A percentile compares a stretch with the other conserved stretches of the same genome.
These are phyloP conservation scores for Stipa capillata DNA, from an alignment of 176 grass and related monocot genomes.

Conservation along the genomic window DNA sequence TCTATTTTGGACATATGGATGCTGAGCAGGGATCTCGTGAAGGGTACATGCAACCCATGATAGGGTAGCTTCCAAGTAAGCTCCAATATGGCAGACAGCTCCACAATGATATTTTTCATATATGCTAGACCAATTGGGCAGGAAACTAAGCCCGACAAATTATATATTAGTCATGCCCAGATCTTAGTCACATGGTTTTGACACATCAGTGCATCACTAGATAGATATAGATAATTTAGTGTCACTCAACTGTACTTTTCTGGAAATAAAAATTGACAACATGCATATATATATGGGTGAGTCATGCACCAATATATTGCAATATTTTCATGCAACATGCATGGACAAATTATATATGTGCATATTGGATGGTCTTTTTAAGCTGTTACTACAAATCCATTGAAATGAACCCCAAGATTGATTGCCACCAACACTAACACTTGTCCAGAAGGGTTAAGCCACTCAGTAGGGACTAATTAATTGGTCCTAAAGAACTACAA, in stretches of 20 bases:
- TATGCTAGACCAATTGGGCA: neutral
- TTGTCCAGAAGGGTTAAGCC: neutral
- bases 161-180: neutral
- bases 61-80: neutral
- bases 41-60: neutral
- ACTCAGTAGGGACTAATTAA: neutral
- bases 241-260: neutral
- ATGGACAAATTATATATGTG: neutral
- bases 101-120: too few species aligned
- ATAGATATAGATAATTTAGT: neutral
- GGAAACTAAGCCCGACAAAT: neutral
- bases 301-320: neutral
- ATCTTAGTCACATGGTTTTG: neutral
- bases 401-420: neutral
- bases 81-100: neutral
- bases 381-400: neutral
- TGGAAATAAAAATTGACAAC: neutral
- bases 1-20: slow-evolving; percentile 6
- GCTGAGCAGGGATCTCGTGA: neutral
- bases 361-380: neutral
- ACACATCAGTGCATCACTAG: neutral
- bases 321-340: neutral
- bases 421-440: neutral
- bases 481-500: neutral
- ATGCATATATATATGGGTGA: neutral